Evolutionary conservation across 2,329 filamentous ascomycete species (phyloP).

Genomic region (Diaporthe citrichinensis): DNA sequence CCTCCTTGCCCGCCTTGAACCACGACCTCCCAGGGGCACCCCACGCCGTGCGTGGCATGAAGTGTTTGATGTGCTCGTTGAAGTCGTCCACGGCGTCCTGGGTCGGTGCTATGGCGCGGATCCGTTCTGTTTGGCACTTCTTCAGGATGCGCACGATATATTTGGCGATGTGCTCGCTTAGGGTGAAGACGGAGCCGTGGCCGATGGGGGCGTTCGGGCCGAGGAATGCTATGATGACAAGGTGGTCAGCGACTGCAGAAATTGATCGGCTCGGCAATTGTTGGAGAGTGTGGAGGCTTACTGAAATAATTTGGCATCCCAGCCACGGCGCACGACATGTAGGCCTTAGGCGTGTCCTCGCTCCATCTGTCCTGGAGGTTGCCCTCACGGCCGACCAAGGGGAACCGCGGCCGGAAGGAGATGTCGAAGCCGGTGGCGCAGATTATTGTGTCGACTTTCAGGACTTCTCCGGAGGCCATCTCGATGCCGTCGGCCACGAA

Average conservation of each 20-base stretch:
- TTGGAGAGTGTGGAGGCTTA: slow-evolving; percentile 48
- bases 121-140: slow-evolving; percentile 65
- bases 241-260: slow-evolving; percentile 26
- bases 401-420: slow-evolving; percentile 66
- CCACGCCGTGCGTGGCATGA: slow-evolving; percentile 69
- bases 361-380: slow-evolving; percentile 66
- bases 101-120: slow-evolving; percentile 61
- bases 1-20: slow-evolving; percentile 62
- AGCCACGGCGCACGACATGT: slow-evolving; percentile 67
- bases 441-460: slow-evolving; percentile 68
- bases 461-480: slow-evolving; percentile 61
- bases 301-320: slow-evolving; percentile 70
- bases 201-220: slow-evolving; percentile 67
- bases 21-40: slow-evolving; percentile 60
- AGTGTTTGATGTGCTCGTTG: slow-evolving; percentile 61
- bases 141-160: slow-evolving; percentile 64
- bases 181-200: slow-evolving; percentile 65
- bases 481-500: slow-evolving; percentile 64
- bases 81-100: slow-evolving; percentile 65
- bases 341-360: slow-evolving; percentile 60
- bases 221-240: slow-evolving; percentile 57
- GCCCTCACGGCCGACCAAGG: slow-evolving; percentile 62
- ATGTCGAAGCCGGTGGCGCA: slow-evolving; percentile 72
- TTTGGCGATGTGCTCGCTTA: slow-evolving; percentile 65
- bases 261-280: background rate